Conservation (phyloP, 148 eudicot genomes). For the Chenopodium album region DNA sequence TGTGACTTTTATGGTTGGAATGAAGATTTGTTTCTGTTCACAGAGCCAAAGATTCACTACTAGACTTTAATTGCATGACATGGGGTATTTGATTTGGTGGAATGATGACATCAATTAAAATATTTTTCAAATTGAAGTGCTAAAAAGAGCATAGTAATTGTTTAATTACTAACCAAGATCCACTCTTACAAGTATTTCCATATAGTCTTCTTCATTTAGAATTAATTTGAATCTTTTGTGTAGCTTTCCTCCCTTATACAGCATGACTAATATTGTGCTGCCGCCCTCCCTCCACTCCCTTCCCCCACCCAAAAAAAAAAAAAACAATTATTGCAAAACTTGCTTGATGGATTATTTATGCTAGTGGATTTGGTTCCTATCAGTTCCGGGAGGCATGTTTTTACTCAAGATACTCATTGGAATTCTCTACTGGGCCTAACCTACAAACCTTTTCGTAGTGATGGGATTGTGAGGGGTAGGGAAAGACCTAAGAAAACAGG, state of each 20-base stretch:
- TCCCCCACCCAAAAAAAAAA: no score
- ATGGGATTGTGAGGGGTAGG: not conserved
- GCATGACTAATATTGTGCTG: not conserved
- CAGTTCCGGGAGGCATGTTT: not conserved
- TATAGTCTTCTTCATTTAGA: no score
- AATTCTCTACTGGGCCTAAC: not conserved
- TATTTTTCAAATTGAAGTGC: not conserved
- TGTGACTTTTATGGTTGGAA: not conserved
- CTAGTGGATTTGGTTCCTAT: not conserved
- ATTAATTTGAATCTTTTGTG: not conserved
- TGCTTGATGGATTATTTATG: not conserved
- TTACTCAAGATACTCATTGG: not conserved
- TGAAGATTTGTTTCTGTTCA: not conserved
- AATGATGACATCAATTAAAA: not conserved
- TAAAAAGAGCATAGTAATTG: not conserved
- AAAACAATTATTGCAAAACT: no score
- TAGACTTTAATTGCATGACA: not conserved
- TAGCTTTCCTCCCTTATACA: not conserved
- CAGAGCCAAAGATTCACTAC: not conserved
- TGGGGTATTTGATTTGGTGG: slow-evolving; percentile 2
- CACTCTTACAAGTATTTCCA: not conserved
- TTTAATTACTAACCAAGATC: not conserved
- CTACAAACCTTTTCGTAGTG: not conserved
- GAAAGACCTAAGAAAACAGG: no score
- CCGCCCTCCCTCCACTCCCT: no score